Evolutionary conservation across 768 basidiomycete genomes (phyloP).

Genomic region (Leccinum uliginosum): DNA sequence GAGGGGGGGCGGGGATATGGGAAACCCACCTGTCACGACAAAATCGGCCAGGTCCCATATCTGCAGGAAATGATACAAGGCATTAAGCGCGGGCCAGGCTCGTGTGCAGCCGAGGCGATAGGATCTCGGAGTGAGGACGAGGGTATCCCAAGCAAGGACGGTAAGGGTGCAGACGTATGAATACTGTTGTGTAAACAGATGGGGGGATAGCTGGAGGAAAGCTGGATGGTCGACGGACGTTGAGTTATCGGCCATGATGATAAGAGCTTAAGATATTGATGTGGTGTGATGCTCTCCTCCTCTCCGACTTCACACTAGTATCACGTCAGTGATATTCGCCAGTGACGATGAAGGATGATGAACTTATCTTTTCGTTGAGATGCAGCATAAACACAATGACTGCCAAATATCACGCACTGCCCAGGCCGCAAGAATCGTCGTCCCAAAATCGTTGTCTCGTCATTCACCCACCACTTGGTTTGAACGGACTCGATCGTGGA

Average conservation of each 20-base stretch:
- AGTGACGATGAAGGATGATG: neutral
- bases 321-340: slow-evolving; percentile 6
- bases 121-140: slow-evolving; percentile 76
- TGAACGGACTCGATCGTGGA: no score
- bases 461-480: no score
- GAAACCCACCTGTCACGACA: slow-evolving; percentile 56
- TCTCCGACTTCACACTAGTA: slow-evolving; percentile 82
- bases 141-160: slow-evolving; percentile 85
- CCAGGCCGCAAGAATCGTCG: slow-evolving; percentile 87
- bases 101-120: slow-evolving; percentile 62
- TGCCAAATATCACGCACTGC: slow-evolving; percentile 75
- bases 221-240: slow-evolving; percentile 40
- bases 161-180: slow-evolving; percentile 88
- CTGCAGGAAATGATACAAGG: slow-evolving; percentile 70
- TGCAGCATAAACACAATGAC: slow-evolving; percentile 83
- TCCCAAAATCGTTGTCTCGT: no score
- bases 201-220: slow-evolving; percentile 70
- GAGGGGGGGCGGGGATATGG: neutral
- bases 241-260: slow-evolving; percentile 17
- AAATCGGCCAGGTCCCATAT: slow-evolving; percentile 80
- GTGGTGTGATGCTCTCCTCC: slow-evolving; percentile 81
- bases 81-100: slow-evolving; percentile 75
- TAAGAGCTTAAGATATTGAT: no score
- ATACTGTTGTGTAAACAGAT: slow-evolving; percentile 82
- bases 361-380: slow-evolving; percentile 83